Base-by-base conservation (phyloP, 2,329 filamentous ascomycete species). In the Venturia effusa region DNA sequence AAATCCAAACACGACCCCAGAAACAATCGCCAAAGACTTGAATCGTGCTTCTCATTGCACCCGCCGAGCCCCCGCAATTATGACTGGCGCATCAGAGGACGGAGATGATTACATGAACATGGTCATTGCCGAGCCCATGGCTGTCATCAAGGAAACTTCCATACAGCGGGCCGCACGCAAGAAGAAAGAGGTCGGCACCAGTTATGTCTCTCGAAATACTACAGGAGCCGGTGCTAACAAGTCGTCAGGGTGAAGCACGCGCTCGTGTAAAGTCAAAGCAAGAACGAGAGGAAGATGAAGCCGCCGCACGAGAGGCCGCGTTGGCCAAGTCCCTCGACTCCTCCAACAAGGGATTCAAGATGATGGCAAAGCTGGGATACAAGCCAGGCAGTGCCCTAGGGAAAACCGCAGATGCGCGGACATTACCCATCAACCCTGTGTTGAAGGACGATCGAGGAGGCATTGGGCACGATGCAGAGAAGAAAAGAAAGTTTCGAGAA, bases 71-170 rank as follows among this genome's bases (percentile, higher is more conserved):
- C 34, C 51, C 27, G 51, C 27, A 19, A 24, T 17, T 30, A 57
- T 57, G 51, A 57, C 51, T 17, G 51, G 51, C 30, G n/a, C 51
- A 34, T 57, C 81, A 2, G 89, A 90, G 7, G 90, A 92, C 24
- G 90, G 92, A 67, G 92, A 97, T 67, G 94, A 99, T 76, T 97
- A 99, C 80, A 95, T 99, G 89, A 91, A 88, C 70, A 97, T 99
- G 93, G 82, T 87, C 17, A 92, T 99, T 72, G 81, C 84, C 22
- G 89, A 96, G 64, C 81, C 84, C 0, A 74, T 75, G 22, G 72
- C 73, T 34, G 71, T 76, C 8, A 71, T 71, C 64, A 82, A 81
- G 67, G 86, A 89, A 73, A 86, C 85, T 13, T 84, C 85, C 27
- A 78, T 86, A 0, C 84, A 89, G 70, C 81, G 81, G 63, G 80